phyloP scores from a whole-genome alignment of 139 green algal genomes.

The Mesotaenium endlicherianum region DNA sequence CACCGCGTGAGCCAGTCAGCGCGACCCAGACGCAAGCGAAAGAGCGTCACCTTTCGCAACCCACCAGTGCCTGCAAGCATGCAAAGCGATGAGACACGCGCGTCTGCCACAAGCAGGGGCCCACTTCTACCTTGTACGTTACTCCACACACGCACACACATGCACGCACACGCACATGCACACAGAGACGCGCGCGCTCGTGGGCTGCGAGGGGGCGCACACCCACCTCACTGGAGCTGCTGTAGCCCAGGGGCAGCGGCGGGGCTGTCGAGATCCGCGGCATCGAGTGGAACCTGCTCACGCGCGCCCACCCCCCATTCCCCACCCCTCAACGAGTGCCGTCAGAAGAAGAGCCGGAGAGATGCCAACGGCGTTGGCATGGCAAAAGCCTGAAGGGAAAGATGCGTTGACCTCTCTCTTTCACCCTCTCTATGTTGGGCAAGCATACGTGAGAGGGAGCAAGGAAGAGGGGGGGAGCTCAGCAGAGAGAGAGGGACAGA shows the following conservation, averaged over 20 bases:
- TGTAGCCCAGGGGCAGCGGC: constrained; percentile 65
- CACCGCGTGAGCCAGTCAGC: too few relatives aligned
- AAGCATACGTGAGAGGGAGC: background rate
- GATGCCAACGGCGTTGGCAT: background rate
- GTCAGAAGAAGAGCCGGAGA: background rate
- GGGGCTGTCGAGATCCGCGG: constrained; percentile 40
- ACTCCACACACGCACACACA: background rate
- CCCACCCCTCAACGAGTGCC: background rate
- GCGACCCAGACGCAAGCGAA: too few relatives aligned
- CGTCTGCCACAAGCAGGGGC: background rate
- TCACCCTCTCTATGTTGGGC: background rate
- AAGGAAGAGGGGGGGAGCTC: background rate
- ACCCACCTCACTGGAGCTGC: constrained; percentile 54
- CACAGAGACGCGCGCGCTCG: background rate
- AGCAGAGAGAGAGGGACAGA: background rate
- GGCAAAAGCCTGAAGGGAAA: background rate
- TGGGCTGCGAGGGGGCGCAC: background rate
- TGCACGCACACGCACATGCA: background rate
- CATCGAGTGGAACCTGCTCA: constrained; percentile 50
- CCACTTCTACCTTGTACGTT: background rate
- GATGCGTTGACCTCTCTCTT: background rate
- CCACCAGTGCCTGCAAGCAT: background rate
- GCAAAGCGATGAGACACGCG: background rate
- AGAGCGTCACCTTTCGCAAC: background rate
- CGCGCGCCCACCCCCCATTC: constrained; percentile 40